These are phyloP conservation scores for Sanghuangporus baumii DNA, from an alignment of 1,284 basidiomycete species.

Conservation along the genomic window DNA sequence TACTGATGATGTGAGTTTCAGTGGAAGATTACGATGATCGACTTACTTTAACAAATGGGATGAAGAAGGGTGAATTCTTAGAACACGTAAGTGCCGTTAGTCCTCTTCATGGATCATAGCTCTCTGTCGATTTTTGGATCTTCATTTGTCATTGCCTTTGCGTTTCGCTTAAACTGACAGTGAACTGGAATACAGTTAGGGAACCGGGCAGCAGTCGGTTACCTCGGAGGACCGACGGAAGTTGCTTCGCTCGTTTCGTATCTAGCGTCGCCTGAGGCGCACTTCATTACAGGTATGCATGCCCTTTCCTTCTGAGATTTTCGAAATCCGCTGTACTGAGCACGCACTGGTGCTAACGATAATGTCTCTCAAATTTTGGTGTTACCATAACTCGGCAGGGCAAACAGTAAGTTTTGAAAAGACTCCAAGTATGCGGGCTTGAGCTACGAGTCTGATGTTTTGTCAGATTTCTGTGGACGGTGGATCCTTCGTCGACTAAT, in stretches of 20 bases:
- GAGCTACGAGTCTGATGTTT: neutral
- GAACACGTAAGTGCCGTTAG: neutral
- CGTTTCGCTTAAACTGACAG: neutral
- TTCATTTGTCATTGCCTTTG: too few relatives aligned
- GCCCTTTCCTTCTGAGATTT: neutral
- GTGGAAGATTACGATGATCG: slow-evolving; percentile 8
- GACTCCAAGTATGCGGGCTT: neutral
- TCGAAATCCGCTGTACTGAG: too few relatives aligned
- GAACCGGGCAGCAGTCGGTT: slow-evolving; percentile 2
- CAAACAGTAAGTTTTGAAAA: slow-evolving; percentile 10
- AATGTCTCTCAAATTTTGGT: neutral
- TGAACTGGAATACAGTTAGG: neutral
- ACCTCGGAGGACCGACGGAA: slow-evolving; percentile 15
- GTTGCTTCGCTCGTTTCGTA: slow-evolving; percentile 19
- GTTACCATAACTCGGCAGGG: neutral
- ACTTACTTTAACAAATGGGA: slow-evolving; percentile 2
- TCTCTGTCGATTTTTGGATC: too few relatives aligned
- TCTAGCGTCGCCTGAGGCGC: slow-evolving; percentile 20
- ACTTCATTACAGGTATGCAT: slow-evolving; percentile 21
- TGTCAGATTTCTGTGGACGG: slow-evolving; percentile 4
- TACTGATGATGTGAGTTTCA: neutral
- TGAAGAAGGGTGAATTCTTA: slow-evolving; percentile 12
- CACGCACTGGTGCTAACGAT: neutral
- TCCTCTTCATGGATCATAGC: neutral
- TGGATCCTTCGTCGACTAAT: slow-evolving; percentile 1